Conservation (phyloP, 2,329 filamentous ascomycete species). For the Graphilbum fragrans region DNA sequence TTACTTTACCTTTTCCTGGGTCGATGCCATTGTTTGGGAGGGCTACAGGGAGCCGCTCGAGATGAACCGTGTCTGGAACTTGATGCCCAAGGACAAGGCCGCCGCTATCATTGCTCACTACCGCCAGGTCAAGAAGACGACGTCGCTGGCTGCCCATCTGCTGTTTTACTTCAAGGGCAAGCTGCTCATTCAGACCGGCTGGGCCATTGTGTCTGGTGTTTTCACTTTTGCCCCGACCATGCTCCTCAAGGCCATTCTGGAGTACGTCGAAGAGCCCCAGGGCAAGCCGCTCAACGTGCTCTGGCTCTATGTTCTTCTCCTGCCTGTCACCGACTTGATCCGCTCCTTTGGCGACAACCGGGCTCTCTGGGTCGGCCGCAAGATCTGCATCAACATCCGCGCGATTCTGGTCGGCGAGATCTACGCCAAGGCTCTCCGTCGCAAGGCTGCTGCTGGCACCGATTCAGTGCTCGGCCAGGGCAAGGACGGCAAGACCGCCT, state of each 20-base stretch:
- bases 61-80: slow-evolving; percentile 81
- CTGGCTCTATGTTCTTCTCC: slow-evolving; percentile 88
- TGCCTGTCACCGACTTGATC: slow-evolving; percentile 71
- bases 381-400: slow-evolving; percentile 83
- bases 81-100: slow-evolving; percentile 80
- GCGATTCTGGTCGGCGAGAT: slow-evolving; percentile 96
- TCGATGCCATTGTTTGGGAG: slow-evolving; percentile 77
- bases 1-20: slow-evolving; percentile 78
- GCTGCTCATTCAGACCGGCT: slow-evolving; percentile 64
- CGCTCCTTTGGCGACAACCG: slow-evolving; percentile 77
- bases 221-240: slow-evolving; percentile 89
- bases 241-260: slow-evolving; percentile 78
- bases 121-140: slow-evolving; percentile 73
- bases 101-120: slow-evolving; percentile 69
- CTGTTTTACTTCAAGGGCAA: slow-evolving; percentile 71
- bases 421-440: slow-evolving; percentile 86
- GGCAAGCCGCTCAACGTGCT: slow-evolving; percentile 71
- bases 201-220: slow-evolving; percentile 67
- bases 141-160: slow-evolving; percentile 66
- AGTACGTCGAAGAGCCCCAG: slow-evolving; percentile 81
- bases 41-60: slow-evolving; percentile 80
- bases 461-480: slow-evolving; percentile 60
- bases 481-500: slow-evolving; percentile 23
- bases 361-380: slow-evolving; percentile 85
- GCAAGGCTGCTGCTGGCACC: slow-evolving; percentile 69